Evolutionary conservation across 192 early-diverging fungal species (phyloP), one percentile per base, ranked within the genome.

Genomic region (Coemansia sp.): DNA sequence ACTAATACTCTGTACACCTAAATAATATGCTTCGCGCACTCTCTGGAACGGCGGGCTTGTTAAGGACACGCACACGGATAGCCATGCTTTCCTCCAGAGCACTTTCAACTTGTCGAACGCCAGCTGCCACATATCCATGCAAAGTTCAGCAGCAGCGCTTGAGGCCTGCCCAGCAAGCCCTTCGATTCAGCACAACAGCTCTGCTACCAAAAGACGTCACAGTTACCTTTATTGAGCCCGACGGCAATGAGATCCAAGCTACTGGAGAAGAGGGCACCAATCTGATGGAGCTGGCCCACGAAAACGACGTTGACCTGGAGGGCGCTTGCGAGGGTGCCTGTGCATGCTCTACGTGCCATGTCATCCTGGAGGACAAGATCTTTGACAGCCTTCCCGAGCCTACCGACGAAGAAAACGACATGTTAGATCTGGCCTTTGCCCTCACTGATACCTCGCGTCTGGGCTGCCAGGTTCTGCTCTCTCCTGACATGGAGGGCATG

Each of bases 341-440:
- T 64, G 96, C 94, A 0, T 95, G 94, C 67, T 96, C 95, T 11
- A 95, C 94, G 0, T 96, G 95, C 81, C 96, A 98, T 74, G 90
- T 98, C 33, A 91, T 98, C 24, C 74, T 94, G 61, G 91, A 93
- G 1, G 87, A 86, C 23, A 78, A 90, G 26, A 87, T 90, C 63
- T 98, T 88, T 77, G 86, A 93, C 36, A 88, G 86, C 63, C 83
- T 98, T 56, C 92, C 91, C 20, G 95, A 97, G 72, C 96, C 96
- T 3, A 87, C 90, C 5, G 96, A 98, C 74, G 96, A 98, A 70
- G 96, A 98, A 65, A 95, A 97, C 69, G 96, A 98, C 75, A 97
- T 98, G 95, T 76, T 98, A 43, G 96, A 98, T 83, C 68, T 98
- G 67, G 95, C 95, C 13, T 98, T 95, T 85, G 95, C 93, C 10